A percentile compares a stretch with the other conserved stretches of the same genome.
These are phyloP conservation scores for Cryphonectria naterciae DNA, from an alignment of 2,329 filamentous ascomycete species.

Conservation along the genomic window DNA sequence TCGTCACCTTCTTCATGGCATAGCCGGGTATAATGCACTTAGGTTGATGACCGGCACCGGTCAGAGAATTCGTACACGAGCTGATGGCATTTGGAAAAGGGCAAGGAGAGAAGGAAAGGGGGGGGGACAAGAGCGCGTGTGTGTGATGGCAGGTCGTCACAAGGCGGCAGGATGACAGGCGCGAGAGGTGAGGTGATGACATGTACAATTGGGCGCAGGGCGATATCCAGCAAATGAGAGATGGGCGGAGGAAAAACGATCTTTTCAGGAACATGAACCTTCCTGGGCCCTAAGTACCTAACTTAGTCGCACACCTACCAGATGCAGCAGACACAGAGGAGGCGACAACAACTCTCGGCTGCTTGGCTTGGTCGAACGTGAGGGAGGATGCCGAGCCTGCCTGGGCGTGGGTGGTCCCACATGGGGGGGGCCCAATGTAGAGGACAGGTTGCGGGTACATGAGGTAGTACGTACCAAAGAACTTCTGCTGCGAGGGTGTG, in stretches of 20 bases:
- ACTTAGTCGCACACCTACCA: slow-evolving; percentile 8
- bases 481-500: neutral
- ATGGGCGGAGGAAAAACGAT: slow-evolving; percentile 1
- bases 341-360: slow-evolving; percentile 6
- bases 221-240: slow-evolving; percentile 6
- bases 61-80: neutral
- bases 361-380: slow-evolving; percentile 18
- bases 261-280: slow-evolving; percentile 3
- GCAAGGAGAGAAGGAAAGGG: neutral
- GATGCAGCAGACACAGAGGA: slow-evolving; percentile 23
- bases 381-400: slow-evolving; percentile 29
- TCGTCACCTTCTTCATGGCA: neutral
- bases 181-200: slow-evolving; percentile 12
- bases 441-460: slow-evolving; percentile 23
- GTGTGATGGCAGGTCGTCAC: slow-evolving; percentile 5
- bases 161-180: slow-evolving; percentile 4
- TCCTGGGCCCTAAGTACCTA: neutral
- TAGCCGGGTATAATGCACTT: neutral
- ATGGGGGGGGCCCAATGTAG: slow-evolving; percentile 1
- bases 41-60: neutral
- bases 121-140: neutral
- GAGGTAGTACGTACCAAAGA: neutral
- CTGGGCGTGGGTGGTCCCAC: slow-evolving; percentile 17
- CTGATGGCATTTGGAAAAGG: neutral
- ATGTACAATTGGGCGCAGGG: slow-evolving; percentile 3